Evolutionary conservation across 495 filamentous ascomycete species (phyloP).

Genomic region (Penicillium herquei): DNA sequence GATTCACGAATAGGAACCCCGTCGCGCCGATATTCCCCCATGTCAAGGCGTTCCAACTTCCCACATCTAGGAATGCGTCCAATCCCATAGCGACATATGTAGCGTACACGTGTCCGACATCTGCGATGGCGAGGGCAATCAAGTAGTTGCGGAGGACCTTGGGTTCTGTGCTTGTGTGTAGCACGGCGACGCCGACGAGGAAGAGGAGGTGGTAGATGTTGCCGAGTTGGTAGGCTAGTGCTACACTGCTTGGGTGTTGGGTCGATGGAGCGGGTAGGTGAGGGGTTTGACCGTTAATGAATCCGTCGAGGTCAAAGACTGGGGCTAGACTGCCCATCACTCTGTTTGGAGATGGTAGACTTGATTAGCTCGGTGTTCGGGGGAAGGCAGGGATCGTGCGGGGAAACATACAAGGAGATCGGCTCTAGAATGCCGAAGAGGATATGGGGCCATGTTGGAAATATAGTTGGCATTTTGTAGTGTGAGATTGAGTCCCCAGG

Average conservation of each 20-base stretch:
- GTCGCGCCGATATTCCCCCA: slow-evolving; percentile 75
- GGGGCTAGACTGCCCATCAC: slow-evolving; percentile 56
- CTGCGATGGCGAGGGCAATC: slow-evolving; percentile 61
- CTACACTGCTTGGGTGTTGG: slow-evolving; percentile 41
- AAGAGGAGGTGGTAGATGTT: slow-evolving; percentile 68
- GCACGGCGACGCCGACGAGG: slow-evolving; percentile 56
- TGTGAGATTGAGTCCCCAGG: not conserved
- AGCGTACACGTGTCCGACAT: slow-evolving; percentile 67
- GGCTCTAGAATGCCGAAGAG: slow-evolving; percentile 61
- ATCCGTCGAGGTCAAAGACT: slow-evolving; percentile 54
- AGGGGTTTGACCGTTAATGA: slow-evolving; percentile 59
- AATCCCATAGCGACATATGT: slow-evolving; percentile 59
- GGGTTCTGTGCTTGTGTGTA: slow-evolving; percentile 61
- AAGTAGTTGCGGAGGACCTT: slow-evolving; percentile 68
- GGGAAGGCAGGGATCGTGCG: not conserved
- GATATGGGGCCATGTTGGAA: slow-evolving; percentile 43
- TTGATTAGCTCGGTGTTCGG: slow-evolving; percentile 7
- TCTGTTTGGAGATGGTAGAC: slow-evolving; percentile 35
- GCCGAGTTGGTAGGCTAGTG: slow-evolving; percentile 60
- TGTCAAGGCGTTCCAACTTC: slow-evolving; percentile 64
- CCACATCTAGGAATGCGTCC: slow-evolving; percentile 50
- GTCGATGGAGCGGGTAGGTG: slow-evolving; percentile 23
- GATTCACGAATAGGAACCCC: slow-evolving; percentile 51
- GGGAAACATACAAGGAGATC: slow-evolving; percentile 56
- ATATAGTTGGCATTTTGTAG: slow-evolving; percentile 33